These are phyloP conservation scores for Fonsecaea pugnacius DNA, from an alignment of 2,329 filamentous ascomycete species.

Conservation along the genomic window DNA sequence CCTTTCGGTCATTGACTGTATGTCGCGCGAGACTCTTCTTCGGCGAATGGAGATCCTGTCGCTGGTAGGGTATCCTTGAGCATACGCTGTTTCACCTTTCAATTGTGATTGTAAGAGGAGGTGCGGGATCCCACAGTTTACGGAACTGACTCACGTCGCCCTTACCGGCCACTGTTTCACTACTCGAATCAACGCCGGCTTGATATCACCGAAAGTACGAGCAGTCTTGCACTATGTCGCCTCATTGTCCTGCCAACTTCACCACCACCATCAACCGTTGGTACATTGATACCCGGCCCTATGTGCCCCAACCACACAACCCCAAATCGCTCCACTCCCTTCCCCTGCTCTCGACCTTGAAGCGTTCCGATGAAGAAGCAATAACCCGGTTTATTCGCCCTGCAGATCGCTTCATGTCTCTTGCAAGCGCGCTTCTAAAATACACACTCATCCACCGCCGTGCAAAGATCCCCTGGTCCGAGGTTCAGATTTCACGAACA, in stretches of 20 bases:
- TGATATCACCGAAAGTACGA: not conserved
- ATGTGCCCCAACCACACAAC: slow-evolving; percentile 39
- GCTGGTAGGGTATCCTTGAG: not conserved
- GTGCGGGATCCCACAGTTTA: not conserved
- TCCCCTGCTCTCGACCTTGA: slow-evolving; percentile 48
- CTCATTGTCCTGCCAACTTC: slow-evolving; percentile 8
- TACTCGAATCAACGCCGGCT: not conserved
- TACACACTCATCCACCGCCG: slow-evolving; percentile 62
- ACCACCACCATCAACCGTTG: slow-evolving; percentile 43
- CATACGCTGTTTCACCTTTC: not conserved
- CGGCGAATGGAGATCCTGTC: not conserved
- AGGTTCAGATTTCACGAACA: slow-evolving; percentile 60
- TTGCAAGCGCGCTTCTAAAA: slow-evolving; percentile 66
- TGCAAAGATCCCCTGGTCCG: slow-evolving; percentile 61
- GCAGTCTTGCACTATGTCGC: slow-evolving; percentile 13
- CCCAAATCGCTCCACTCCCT: slow-evolving; percentile 37
- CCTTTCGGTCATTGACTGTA: not conserved
- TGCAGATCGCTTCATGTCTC: slow-evolving; percentile 63
- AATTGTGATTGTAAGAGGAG: not conserved
- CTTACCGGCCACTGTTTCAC: not conserved
- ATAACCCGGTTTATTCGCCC: slow-evolving; percentile 57
- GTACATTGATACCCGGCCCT: slow-evolving; percentile 50
- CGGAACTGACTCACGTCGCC: not conserved
- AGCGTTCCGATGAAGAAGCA: slow-evolving; percentile 55
- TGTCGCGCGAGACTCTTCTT: not conserved